phyloP scores from a whole-genome alignment of 805 yeast genomes.

The Barnettozyma pratensis region DNA sequence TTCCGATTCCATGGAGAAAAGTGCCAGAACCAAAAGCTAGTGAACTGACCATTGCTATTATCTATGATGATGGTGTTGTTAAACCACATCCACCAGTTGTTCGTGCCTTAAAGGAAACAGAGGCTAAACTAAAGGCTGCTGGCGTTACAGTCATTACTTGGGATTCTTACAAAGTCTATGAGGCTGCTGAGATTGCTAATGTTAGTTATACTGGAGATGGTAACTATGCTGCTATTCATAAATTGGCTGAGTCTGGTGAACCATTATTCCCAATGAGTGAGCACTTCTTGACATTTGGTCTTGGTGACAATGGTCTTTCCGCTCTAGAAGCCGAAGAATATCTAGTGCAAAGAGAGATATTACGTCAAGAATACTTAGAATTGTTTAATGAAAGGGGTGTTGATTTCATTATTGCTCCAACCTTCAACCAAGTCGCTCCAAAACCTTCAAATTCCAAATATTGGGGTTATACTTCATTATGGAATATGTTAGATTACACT shows the following conservation, averaged over 20 bases:
- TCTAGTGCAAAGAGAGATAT: constrained; percentile 49
- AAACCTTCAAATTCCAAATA: constrained; percentile 55
- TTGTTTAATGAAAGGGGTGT: constrained; percentile 49
- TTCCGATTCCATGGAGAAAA: constrained; percentile 37
- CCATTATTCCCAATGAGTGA: constrained; percentile 60
- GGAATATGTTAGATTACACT: constrained; percentile 70
- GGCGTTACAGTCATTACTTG: constrained; percentile 54
- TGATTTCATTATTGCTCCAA: constrained; percentile 65
- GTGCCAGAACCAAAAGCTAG: constrained; percentile 32
- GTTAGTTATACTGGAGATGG: constrained; percentile 63
- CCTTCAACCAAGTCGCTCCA: constrained; percentile 69
- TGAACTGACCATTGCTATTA: constrained; percentile 52
- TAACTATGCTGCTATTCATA: constrained; percentile 47
- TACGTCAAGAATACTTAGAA: constrained; percentile 53
- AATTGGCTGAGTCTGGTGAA: constrained; percentile 60
- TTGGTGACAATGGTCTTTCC: constrained; percentile 44
- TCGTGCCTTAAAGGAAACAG: constrained; percentile 51
- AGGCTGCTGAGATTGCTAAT: constrained; percentile 55
- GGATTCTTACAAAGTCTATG: constrained; percentile 51
- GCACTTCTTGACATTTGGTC: constrained; percentile 54
- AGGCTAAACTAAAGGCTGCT: constrained; percentile 48
- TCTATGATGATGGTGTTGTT: constrained; percentile 60
- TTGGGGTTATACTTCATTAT: constrained; percentile 78
- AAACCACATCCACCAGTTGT: constrained; percentile 62
- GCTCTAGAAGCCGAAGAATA: constrained; percentile 51